Base-by-base conservation (phyloP, 2,329 filamentous ascomycete genomes). In the Paecilomyces dactylethromorphus region DNA sequence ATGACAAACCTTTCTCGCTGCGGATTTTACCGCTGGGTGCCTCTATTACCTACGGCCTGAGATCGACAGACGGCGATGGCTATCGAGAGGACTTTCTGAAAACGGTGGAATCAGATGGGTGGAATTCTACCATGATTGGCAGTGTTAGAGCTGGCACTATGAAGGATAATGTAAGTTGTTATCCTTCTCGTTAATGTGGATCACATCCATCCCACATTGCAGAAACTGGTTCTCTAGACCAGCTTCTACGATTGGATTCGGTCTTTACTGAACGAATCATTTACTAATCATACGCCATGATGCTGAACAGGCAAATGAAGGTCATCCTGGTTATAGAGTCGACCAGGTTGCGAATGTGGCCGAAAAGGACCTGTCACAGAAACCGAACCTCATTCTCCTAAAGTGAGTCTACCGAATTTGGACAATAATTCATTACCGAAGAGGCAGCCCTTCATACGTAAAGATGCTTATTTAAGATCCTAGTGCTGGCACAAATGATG, bases 401-500 rank as follows among this genome's bases (percentile, higher is more conserved):
- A 69, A 71, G 68, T 69, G 32, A 32, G 60, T 58, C 54, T 8
- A 53, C 26, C 26, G 7, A 29, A 29, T 29, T 7, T 29, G 26
- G 6, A 35, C 22, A n/a, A 18, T 8, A 45, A 18, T 45, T 18
- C 15, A 45, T 45, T 18, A 15, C 15, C 39, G n/a, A 18, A 45
- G 39, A 45, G 18, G n/a, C 18, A 39, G 6, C 35, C 18, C 2
- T 21, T 18, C 18, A 8, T 4, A 1, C n/a, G 5, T 45, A 6
- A 8, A n/a, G 10, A 45, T 6, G 15, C 39, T 45, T 8, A 45
- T 10, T 63, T 45, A 5, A 15, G 22, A 29, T 3, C 8, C 3
- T 22, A 74, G 72, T 49, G 67, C 64, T 39, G 73, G 73, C 12
- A 74, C 72, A 11, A 73, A 75, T 51, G 73, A 75, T 55, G 63